phyloP scores from a whole-genome alignment of 208 protist genomes.

The Trypanosoma scelopori region DNA sequence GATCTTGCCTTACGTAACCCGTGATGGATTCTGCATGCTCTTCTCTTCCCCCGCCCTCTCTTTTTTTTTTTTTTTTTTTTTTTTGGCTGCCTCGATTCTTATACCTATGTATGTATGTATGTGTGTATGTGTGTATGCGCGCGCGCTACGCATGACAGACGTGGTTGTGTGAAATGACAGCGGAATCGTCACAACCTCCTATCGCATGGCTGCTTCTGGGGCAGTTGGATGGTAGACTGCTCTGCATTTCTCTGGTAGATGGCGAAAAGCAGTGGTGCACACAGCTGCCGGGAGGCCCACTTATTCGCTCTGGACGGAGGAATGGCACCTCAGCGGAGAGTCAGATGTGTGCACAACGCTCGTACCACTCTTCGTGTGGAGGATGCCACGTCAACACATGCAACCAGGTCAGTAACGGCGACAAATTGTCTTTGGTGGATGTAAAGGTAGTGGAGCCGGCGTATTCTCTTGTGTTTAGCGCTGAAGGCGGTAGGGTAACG shows the following conservation, averaged over 20 bases:
- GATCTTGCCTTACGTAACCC: too few relatives aligned
- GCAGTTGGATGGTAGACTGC: constrained; percentile 21
- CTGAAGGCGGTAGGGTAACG: neutral
- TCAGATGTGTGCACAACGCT: neutral
- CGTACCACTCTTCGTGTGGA: neutral
- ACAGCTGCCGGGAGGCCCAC: constrained; percentile 11
- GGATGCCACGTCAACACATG: neutral
- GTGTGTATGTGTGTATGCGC: neutral
- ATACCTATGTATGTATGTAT: constrained; percentile 8
- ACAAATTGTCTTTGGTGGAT: neutral
- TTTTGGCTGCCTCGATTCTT: neutral
- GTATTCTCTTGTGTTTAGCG: neutral
- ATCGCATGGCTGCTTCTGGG: constrained; percentile 16
- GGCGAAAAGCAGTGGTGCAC: constrained; percentile 16
- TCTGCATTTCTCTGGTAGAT: constrained; percentile 13
- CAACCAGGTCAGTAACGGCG: neutral
- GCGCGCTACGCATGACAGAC: neutral
- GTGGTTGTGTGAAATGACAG: neutral
- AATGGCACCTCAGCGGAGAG: neutral
- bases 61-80: constrained; percentile 9
- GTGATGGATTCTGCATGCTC: neutral
- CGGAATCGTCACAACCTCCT: neutral
- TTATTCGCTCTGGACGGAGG: constrained; percentile 10
- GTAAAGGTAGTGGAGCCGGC: neutral
- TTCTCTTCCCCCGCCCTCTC: constrained; percentile 7